Conservation (phyloP, 225 moss, liverwort and hornwort genomes). For the Sphagnum contortum region DNA sequence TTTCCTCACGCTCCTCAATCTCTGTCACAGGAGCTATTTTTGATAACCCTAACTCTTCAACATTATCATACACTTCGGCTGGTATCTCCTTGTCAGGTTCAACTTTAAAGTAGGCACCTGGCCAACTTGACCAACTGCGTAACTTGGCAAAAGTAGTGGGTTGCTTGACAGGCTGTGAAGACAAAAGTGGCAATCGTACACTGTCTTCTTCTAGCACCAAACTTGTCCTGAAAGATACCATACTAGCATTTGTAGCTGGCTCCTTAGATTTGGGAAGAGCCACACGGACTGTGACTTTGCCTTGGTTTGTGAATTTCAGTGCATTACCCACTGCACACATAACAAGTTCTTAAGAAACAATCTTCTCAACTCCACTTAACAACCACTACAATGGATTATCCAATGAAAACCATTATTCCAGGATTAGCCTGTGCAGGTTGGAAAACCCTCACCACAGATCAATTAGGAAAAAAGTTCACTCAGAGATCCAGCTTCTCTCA, state of each 20-base stretch:
- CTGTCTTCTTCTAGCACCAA: background rate
- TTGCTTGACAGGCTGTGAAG: constrained; percentile 19
- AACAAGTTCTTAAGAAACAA: too few species aligned
- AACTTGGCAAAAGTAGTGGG: constrained; percentile 38
- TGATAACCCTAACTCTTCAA: constrained; percentile 17
- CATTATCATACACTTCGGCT: constrained; percentile 14
- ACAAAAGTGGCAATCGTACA: constrained; percentile 3
- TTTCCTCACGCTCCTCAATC: constrained; percentile 2
- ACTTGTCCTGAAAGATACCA: too few species aligned
- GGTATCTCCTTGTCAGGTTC: constrained; percentile 25
- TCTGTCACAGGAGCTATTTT: constrained; percentile 27
- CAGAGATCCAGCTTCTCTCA: too few species aligned
- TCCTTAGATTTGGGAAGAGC: constrained; percentile 5
- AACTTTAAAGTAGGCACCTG: constrained; percentile 41
- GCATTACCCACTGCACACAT: constrained; percentile 80
- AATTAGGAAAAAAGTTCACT: too few species aligned
- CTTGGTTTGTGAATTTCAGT: constrained; percentile 76
- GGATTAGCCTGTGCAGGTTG: too few species aligned
- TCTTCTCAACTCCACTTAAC: too few species aligned
- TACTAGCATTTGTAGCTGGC: too few species aligned
- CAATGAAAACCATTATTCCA: too few species aligned
- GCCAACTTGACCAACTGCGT: constrained; percentile 85
- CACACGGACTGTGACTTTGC: constrained; percentile 60
- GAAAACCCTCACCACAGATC: too few species aligned
- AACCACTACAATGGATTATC: too few species aligned